Conservation (phyloP, 2,329 filamentous ascomycete species). For the Diaporthe citriasiana region DNA sequence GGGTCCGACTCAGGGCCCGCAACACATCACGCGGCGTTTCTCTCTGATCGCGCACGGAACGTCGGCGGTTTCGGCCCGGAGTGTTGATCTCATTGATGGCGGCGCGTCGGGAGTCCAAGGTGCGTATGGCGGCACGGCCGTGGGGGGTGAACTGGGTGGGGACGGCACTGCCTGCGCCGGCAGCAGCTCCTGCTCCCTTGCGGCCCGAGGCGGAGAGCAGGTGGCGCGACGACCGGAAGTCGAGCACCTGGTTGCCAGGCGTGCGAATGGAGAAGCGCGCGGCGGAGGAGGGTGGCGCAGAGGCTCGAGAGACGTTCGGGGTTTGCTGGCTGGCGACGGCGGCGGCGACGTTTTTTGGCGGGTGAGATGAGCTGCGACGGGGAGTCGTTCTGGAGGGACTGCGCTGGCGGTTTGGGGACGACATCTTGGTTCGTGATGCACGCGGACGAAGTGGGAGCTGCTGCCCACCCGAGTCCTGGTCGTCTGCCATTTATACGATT, state of each 20-base stretch:
- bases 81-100: conserved; percentile 72
- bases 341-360: conserved; percentile 5
- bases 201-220: conserved; percentile 62
- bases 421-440: conserved; percentile 34
- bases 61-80: conserved; percentile 70
- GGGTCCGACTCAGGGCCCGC: conserved; percentile 66
- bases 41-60: conserved; percentile 68
- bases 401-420: conserved; percentile 22
- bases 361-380: conserved; percentile 41
- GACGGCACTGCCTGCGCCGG: conserved; percentile 26
- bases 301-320: conserved; percentile 30
- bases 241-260: conserved; percentile 53
- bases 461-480: conserved; percentile 39
- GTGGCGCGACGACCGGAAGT: conserved; percentile 52
- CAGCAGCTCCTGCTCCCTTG: conserved; percentile 55
- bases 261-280: conserved; percentile 57
- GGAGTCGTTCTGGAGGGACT: conserved; percentile 35
- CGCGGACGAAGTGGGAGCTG: conserved; percentile 40
- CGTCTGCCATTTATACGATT: conserved; percentile 35
- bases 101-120: conserved; percentile 70
- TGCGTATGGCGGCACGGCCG: conserved; percentile 70
- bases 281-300: conserved; percentile 57
- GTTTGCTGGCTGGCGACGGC: conserved; percentile 18
- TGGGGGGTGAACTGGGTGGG: conserved; percentile 65
- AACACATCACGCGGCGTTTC: conserved; percentile 69